Percentiles rank a stretch among this genome's conserved stretches.
Evolutionary conservation across 176 grass and related monocot species (phyloP).

Genomic region (Chloris gayana): DNA sequence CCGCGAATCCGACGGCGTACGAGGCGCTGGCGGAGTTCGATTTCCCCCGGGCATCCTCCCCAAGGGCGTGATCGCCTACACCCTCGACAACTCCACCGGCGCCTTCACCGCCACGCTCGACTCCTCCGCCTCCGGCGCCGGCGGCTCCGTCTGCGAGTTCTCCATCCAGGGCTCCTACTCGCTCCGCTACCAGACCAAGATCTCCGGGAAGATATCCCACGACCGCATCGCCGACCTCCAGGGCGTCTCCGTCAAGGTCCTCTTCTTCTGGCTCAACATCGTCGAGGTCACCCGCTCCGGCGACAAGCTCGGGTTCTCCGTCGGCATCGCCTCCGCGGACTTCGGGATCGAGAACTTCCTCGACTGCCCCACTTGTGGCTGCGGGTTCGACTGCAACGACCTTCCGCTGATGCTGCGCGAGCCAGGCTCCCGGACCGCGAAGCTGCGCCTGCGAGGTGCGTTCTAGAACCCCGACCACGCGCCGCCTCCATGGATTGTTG

Average conservation of each 20-base stretch:
- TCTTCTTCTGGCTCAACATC: constrained; percentile 94
- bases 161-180: constrained; percentile 88
- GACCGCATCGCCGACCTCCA: constrained; percentile 57
- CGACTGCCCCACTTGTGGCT: constrained; percentile 80
- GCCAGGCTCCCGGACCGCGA: background rate
- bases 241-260: constrained; percentile 87
- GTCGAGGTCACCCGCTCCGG: constrained; percentile 67
- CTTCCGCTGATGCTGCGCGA: background rate
- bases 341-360: constrained; percentile 82
- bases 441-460: constrained; percentile 55
- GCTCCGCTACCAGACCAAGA: constrained; percentile 70
- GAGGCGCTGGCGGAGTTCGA: constrained; percentile 67
- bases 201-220: constrained; percentile 64
- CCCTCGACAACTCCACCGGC: constrained; percentile 64
- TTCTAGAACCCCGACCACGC: constrained; percentile 30
- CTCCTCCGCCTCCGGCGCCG: constrained; percentile 30
- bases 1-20: constrained; percentile 65
- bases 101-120: constrained; percentile 76
- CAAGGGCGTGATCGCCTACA: constrained; percentile 64
- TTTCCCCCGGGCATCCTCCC: constrained; percentile 83
- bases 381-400: constrained; percentile 79
- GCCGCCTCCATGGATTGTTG: background rate
- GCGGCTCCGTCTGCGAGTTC: constrained; percentile 62
- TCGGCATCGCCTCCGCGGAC: constrained; percentile 87
- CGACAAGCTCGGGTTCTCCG: constrained; percentile 79